Conservation (phyloP, 2,329 filamentous ascomycete genomes). For the Botryosphaeria dothidea region DNA sequence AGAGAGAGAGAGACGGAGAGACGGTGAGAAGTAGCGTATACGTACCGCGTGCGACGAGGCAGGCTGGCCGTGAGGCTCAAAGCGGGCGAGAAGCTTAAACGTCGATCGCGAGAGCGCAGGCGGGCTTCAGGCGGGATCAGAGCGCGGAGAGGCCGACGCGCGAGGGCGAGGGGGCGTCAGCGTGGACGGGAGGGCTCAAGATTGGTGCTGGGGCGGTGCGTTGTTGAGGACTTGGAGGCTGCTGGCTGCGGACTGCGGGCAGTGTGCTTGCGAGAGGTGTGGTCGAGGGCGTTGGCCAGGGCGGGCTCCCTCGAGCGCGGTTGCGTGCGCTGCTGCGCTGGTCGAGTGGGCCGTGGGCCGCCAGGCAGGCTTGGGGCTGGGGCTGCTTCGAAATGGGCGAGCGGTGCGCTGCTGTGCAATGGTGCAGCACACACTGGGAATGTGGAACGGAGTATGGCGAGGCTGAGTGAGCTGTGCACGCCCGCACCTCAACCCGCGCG, state of each 20-base stretch:
- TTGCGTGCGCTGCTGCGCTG: slow-evolving; percentile 7
- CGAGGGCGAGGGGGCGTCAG: background rate
- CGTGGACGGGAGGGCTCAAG: background rate
- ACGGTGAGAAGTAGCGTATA: background rate
- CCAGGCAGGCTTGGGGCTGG: slow-evolving; percentile 7
- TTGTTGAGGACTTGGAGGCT: background rate
- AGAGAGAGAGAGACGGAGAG: background rate
- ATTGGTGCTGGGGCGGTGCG: background rate
- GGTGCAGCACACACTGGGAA: slow-evolving; percentile 1
- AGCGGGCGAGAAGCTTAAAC: slow-evolving; percentile 18
- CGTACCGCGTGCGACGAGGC: slow-evolving; percentile 19
- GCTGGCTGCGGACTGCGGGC: background rate
- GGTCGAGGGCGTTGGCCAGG: slow-evolving; percentile 7
- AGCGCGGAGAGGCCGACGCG: background rate
- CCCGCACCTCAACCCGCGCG: background rate
- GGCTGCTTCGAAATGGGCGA: slow-evolving; percentile 2
- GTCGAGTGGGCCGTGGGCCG: background rate
- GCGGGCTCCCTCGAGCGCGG: slow-evolving; percentile 1
- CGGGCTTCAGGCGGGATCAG: background rate
- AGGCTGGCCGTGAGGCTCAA: slow-evolving; percentile 18
- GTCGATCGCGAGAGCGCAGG: slow-evolving; percentile 18
- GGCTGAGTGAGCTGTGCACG: slow-evolving; percentile 9
- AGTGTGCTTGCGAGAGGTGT: background rate
- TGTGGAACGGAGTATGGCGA: slow-evolving; percentile 7
- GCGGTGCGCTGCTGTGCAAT: slow-evolving; percentile 8